These are phyloP conservation scores for Debaryomyces singareniensis DNA, from an alignment of 1,139 yeast species.

Conservation along the genomic window DNA sequence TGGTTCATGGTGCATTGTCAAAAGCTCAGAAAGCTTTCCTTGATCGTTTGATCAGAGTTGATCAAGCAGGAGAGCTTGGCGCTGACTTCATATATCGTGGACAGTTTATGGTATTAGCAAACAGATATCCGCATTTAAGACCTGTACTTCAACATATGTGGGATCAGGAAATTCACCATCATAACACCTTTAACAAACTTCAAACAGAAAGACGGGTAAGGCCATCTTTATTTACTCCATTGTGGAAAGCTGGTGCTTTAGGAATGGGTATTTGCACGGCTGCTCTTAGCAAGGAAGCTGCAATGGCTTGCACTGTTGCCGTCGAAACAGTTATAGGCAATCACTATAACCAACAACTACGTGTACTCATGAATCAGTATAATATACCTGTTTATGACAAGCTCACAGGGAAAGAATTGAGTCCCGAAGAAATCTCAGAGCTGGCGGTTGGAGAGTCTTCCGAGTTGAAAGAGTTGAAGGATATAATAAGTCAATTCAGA, in stretches of 20 bases:
- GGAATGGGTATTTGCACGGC: constrained; percentile 88
- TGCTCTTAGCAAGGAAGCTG: constrained; percentile 83
- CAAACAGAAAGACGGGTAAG: constrained; percentile 78
- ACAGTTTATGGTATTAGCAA: constrained; percentile 71
- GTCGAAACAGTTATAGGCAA: constrained; percentile 98
- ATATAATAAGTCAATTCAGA: constrained; percentile 68
- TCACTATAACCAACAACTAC: constrained; percentile 85
- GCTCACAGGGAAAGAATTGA: constrained; percentile 26
- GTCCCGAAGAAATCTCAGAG: constrained; percentile 14
- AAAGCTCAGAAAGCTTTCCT: constrained; percentile 64
- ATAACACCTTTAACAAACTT: constrained; percentile 69
- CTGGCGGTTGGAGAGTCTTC: constrained; percentile 31
- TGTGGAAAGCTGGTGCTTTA: constrained; percentile 90
- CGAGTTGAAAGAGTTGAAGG: constrained; percentile 55
- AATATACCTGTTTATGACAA: constrained; percentile 41
- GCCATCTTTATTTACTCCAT: constrained; percentile 84
- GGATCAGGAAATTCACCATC: constrained; percentile 95
- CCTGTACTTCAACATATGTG: constrained; percentile 89
- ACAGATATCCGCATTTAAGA: constrained; percentile 62
- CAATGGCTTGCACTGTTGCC: constrained; percentile 99
- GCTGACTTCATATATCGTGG: constrained; percentile 93
- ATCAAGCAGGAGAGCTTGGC: constrained; percentile 98
- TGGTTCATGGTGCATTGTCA: constrained; percentile 39
- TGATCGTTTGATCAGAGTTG: constrained; percentile 79
- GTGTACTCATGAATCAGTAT: constrained; percentile 64